Percentiles rank a stretch among this genome's conserved stretches.
Evolutionary conservation across 1,139 yeast species (phyloP).

Genomic region (Komagataea norvegica): DNA sequence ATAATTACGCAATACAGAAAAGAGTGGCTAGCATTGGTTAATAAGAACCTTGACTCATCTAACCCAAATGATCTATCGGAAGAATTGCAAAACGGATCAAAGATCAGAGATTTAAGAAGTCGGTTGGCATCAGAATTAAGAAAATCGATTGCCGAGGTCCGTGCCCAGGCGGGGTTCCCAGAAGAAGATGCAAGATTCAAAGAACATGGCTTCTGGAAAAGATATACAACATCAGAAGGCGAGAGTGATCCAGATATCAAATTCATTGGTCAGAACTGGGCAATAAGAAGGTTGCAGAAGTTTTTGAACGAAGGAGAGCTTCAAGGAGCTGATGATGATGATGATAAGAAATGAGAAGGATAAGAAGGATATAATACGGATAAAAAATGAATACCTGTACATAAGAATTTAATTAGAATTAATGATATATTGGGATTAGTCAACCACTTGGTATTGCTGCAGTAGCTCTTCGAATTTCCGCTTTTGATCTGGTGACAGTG

Average conservation of each 20-base stretch:
- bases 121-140: conserved; percentile 67
- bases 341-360: too few species aligned
- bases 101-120: conserved; percentile 62
- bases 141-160: conserved; percentile 53
- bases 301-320: conserved; percentile 33
- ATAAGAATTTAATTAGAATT: too few species aligned
- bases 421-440: too few species aligned
- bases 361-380: too few species aligned
- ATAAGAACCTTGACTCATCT: conserved; percentile 44
- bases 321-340: background rate
- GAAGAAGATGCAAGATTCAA: conserved; percentile 60
- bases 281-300: conserved; percentile 61
- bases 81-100: conserved; percentile 56
- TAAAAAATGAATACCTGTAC: too few species aligned
- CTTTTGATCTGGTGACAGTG: too few species aligned
- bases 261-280: conserved; percentile 78
- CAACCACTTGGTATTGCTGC: too few species aligned
- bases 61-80: conserved; percentile 56
- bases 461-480: too few species aligned
- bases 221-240: conserved; percentile 61
- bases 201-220: conserved; percentile 68
- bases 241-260: conserved; percentile 59
- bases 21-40: conserved; percentile 64
- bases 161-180: conserved; percentile 50
- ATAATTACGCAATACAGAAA: conserved; percentile 55